Evolutionary conservation across 2,329 filamentous ascomycete genomes (phyloP).

Genomic region (Neonectria faginata): DNA sequence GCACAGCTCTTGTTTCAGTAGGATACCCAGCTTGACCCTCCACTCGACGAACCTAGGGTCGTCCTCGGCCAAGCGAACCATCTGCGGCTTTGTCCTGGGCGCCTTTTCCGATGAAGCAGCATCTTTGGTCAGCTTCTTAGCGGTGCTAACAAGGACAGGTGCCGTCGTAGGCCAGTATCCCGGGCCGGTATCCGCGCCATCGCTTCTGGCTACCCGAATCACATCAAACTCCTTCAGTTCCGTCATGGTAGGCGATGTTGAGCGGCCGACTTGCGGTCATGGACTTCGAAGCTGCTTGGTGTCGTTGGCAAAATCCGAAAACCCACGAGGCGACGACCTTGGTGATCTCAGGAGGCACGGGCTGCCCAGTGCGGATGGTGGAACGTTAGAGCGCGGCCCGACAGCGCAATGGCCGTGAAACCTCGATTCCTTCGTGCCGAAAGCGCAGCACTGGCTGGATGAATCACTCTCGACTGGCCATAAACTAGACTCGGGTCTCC

Average conservation of each 20-base stretch:
- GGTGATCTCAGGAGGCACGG: conserved; percentile 2
- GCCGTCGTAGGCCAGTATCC: conserved; percentile 57
- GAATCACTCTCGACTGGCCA: neutral
- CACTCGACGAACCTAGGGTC: conserved; percentile 59
- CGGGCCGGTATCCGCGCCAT: conserved; percentile 59
- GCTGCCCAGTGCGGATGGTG: conserved; percentile 19
- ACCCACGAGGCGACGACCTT: neutral
- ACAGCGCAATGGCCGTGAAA: conserved; percentile 14
- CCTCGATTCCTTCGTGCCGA: neutral
- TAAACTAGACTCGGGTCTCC: neutral
- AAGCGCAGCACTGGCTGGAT: neutral
- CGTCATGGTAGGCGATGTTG: conserved; percentile 40
- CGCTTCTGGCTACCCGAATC: conserved; percentile 57
- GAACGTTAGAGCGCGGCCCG: conserved; percentile 3
- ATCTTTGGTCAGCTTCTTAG: conserved; percentile 54
- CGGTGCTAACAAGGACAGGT: conserved; percentile 43
- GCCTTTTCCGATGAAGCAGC: conserved; percentile 48
- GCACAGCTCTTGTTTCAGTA: conserved; percentile 59
- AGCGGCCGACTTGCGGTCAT: neutral
- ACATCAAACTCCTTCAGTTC: conserved; percentile 56
- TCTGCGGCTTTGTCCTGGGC: conserved; percentile 56
- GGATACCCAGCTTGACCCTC: conserved; percentile 59
- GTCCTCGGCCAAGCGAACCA: conserved; percentile 57
- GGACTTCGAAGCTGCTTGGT: neutral
- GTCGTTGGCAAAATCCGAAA: neutral